phyloP scores from a whole-genome alignment of 1,139 yeast species.

The Yamadazyma diddensiae region DNA sequence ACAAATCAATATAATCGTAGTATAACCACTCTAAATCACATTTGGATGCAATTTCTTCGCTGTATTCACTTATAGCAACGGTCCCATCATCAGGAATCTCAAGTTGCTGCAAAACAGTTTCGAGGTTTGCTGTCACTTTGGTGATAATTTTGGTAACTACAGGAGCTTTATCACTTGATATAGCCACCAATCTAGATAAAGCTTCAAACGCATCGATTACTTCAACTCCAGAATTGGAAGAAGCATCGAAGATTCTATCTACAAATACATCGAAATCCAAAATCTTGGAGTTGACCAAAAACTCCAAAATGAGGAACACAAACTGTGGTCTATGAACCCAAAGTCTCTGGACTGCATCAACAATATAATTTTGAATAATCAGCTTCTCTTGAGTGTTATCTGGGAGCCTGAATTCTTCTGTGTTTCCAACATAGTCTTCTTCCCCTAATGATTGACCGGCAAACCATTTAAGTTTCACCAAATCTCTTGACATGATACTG shows the following conservation, averaged over 20 bases:
- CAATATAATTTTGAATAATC: slow-evolving; percentile 41
- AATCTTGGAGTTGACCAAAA: slow-evolving; percentile 52
- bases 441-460: slow-evolving; percentile 32
- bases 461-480: slow-evolving; percentile 46
- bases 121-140: slow-evolving; percentile 36
- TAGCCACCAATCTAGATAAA: slow-evolving; percentile 32
- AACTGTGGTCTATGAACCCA: slow-evolving; percentile 86
- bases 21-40: slow-evolving; percentile 43
- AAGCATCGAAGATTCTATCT: slow-evolving; percentile 38
- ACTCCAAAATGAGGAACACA: slow-evolving; percentile 68
- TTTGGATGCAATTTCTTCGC: slow-evolving; percentile 21
- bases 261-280: slow-evolving; percentile 42
- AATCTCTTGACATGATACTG: slow-evolving; percentile 59
- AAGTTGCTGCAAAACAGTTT: slow-evolving; percentile 23
- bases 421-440: slow-evolving; percentile 21
- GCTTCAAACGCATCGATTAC: slow-evolving; percentile 50
- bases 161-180: slow-evolving; percentile 2
- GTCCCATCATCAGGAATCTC: slow-evolving; percentile 21
- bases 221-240: slow-evolving; percentile 34
- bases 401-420: slow-evolving; percentile 34
- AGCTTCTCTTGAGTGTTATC: slow-evolving; percentile 31
- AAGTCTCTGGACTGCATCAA: slow-evolving; percentile 66
- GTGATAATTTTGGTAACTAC: slow-evolving; percentile 29
- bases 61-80: slow-evolving; percentile 27
- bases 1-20: slow-evolving; percentile 43